Percentiles rank a stretch among this genome's conserved stretches.
phyloP scores from a whole-genome alignment of 176 grass and related monocot species.

The Triticum monococcum region DNA sequence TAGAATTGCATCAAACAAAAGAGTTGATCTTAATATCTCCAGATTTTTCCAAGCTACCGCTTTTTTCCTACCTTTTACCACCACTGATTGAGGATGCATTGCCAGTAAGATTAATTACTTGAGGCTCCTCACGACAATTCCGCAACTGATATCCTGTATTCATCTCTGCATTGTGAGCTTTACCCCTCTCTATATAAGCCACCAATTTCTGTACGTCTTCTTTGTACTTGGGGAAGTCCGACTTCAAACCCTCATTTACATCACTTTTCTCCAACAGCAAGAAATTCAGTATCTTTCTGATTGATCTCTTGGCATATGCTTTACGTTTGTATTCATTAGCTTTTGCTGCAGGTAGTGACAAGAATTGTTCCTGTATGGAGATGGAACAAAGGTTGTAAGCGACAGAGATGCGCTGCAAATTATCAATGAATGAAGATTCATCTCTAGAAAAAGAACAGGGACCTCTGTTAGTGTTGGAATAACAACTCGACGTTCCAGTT shows the following conservation, averaged over 20 bases:
- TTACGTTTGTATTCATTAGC: not conserved
- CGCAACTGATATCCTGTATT: not conserved
- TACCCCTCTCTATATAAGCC: not conserved
- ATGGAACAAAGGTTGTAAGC: not conserved
- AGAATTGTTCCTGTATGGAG: slow-evolving; percentile 12
- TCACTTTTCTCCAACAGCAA: slow-evolving; percentile 14
- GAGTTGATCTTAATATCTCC: not conserved
- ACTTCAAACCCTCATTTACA: not conserved
- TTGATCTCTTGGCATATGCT: not conserved
- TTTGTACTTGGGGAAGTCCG: not conserved
- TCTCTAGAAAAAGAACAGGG: not conserved
- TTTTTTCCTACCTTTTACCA: slow-evolving; percentile 28
- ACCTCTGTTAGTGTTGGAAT: slow-evolving; percentile 31
- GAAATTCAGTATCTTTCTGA: not conserved
- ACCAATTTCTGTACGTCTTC: not conserved
- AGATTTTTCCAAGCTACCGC: not conserved
- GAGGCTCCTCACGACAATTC: not conserved
- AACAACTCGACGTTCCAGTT: not conserved
- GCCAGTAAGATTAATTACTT: not conserved
- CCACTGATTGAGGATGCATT: not conserved
- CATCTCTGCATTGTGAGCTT: not conserved
- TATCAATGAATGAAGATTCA: not conserved
- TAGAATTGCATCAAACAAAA: not conserved
- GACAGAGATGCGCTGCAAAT: not conserved
- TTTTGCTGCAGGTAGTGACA: not conserved